A percentile compares a stretch with the other conserved stretches of the same genome.
phyloP scores from a whole-genome alignment of 2,329 filamentous ascomycete species.

The Aaosphaeria pasadenensis region DNA sequence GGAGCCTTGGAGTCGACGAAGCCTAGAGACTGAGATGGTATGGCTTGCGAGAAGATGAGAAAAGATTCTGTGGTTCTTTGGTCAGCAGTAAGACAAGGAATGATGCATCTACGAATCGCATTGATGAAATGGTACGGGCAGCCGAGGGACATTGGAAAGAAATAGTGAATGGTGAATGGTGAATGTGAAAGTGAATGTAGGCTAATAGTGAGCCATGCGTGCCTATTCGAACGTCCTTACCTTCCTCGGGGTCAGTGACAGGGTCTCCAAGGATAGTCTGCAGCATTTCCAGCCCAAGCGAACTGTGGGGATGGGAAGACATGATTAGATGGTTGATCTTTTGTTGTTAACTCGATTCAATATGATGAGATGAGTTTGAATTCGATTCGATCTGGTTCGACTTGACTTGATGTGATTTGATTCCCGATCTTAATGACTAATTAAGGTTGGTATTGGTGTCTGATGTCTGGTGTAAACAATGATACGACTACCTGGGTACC shows the following conservation, averaged over 20 bases:
- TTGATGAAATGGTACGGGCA: slow-evolving; percentile 9
- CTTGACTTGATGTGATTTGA: too few relatives aligned
- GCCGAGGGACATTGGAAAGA: slow-evolving; percentile 9
- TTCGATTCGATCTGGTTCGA: too few relatives aligned
- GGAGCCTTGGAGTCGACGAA: slow-evolving; percentile 73
- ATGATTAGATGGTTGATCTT: too few relatives aligned
- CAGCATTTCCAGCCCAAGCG: too few relatives aligned
- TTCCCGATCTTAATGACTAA: too few relatives aligned
- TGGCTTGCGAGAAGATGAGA: slow-evolving; percentile 73
- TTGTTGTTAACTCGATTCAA: too few relatives aligned
- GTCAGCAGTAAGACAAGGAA: not conserved
- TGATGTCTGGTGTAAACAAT: too few relatives aligned
- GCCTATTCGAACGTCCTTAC: slow-evolving; percentile 29
- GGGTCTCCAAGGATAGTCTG: slow-evolving; percentile 44
- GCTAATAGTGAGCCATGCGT: too few relatives aligned
- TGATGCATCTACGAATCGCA: slow-evolving; percentile 14
- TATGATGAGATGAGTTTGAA: too few relatives aligned
- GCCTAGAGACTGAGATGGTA: slow-evolving; percentile 67
- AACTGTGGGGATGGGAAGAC: too few relatives aligned
- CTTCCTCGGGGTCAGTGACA: slow-evolving; percentile 59
- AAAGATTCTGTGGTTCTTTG: slow-evolving; percentile 69
- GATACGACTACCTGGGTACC: too few relatives aligned
- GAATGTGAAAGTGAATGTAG: not conserved
- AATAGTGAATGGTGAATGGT: not conserved
- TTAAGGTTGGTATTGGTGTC: too few relatives aligned